These are phyloP conservation scores for Misopates orontium DNA, from an alignment of 257 asterid species.

Conservation along the genomic window DNA sequence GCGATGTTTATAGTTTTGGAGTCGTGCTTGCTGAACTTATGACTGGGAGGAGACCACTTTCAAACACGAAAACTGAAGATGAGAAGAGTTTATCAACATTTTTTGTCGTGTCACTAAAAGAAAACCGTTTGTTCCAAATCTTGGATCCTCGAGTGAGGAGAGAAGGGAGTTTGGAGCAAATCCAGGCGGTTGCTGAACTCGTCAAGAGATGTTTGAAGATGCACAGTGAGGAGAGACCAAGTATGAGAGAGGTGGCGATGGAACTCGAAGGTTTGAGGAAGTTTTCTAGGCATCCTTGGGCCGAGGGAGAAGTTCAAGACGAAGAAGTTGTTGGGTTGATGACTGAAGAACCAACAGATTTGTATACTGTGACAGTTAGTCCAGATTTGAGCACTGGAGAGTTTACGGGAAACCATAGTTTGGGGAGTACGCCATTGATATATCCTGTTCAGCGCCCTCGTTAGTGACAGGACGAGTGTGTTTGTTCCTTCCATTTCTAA, in stretches of 20 bases:
- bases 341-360: neutral
- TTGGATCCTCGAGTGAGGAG: neutral
- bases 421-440: neutral
- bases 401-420: neutral
- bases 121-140: constrained; percentile 8
- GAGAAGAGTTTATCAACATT: neutral
- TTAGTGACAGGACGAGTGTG: no score
- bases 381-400: neutral
- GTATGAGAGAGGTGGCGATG: constrained; percentile 17
- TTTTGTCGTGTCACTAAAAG: neutral
- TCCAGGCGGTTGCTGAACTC: neutral
- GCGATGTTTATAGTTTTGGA: constrained; percentile 24
- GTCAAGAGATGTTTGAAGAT: neutral
- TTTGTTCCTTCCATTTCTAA: no score
- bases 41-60: constrained; percentile 12
- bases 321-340: neutral
- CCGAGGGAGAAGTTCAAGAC: neutral
- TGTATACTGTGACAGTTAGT: neutral
- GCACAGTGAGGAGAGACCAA: constrained; percentile 7
- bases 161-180: constrained; percentile 15
- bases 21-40: constrained; percentile 19
- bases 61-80: neutral
- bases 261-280: constrained; percentile 8
- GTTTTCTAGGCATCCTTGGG: neutral
- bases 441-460: neutral